Percentiles rank a stretch among this genome's conserved stretches.
These are phyloP conservation scores for Diplodia scrobiculata DNA, from an alignment of 2,329 filamentous ascomycete genomes.

Conservation along the genomic window DNA sequence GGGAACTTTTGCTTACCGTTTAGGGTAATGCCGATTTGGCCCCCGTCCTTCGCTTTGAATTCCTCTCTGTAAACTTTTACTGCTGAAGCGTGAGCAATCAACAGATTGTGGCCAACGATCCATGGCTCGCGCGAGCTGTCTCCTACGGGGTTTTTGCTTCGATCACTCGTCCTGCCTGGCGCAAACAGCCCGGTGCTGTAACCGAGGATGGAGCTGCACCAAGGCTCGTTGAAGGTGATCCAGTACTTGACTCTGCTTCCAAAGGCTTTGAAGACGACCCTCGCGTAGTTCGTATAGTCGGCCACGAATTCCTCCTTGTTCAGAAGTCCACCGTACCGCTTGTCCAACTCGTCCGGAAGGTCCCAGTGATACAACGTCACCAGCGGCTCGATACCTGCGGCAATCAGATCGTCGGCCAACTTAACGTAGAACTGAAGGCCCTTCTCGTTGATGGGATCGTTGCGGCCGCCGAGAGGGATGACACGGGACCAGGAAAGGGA, in stretches of 20 bases:
- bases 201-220: slow-evolving; percentile 78
- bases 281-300: slow-evolving; percentile 78
- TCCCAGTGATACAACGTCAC: slow-evolving; percentile 51
- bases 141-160: slow-evolving; percentile 68
- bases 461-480: slow-evolving; percentile 61
- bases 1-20: slow-evolving; percentile 60
- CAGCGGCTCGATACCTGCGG: slow-evolving; percentile 42
- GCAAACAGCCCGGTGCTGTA: slow-evolving; percentile 78
- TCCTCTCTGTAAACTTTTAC: slow-evolving; percentile 82
- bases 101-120: slow-evolving; percentile 77
- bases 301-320: slow-evolving; percentile 80
- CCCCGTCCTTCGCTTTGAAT: slow-evolving; percentile 71
- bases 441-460: slow-evolving; percentile 43
- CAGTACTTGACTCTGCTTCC: slow-evolving; percentile 77
- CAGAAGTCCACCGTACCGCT: slow-evolving; percentile 77
- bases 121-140: slow-evolving; percentile 78
- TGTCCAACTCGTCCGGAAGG: slow-evolving; percentile 66
- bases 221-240: slow-evolving; percentile 91
- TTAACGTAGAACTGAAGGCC: slow-evolving; percentile 47
- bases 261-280: slow-evolving; percentile 72
- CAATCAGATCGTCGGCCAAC: slow-evolving; percentile 43
- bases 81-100: slow-evolving; percentile 76
- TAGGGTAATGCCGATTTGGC: slow-evolving; percentile 83
- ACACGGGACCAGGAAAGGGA: slow-evolving; percentile 46
- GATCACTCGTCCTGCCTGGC: slow-evolving; percentile 78